phyloP scores from a whole-genome alignment of 192 early-diverging fungal genomes.

The Chytriomyces confervae region DNA sequence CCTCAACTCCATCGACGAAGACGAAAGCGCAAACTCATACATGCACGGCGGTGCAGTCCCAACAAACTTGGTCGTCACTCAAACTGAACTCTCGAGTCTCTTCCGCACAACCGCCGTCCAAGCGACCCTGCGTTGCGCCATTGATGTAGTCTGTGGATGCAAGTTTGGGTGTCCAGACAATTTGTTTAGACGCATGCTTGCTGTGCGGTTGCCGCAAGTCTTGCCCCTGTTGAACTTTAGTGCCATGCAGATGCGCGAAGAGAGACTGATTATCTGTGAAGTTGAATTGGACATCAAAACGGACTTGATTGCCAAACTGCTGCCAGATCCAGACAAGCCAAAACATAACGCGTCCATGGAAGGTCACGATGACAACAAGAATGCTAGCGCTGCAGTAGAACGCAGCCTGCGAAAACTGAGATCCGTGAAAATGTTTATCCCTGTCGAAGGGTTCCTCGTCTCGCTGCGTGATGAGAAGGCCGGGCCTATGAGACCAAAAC shows the following conservation, averaged over 20 bases:
- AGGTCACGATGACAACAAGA: not conserved
- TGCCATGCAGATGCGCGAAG: not conserved
- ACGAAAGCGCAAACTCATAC: not conserved
- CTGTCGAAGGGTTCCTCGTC: not conserved
- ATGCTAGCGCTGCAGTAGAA: not conserved
- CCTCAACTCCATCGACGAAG: not conserved
- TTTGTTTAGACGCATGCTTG: not conserved
- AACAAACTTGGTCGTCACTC: not conserved
- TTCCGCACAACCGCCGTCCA: not conserved
- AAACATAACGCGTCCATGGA: not conserved
- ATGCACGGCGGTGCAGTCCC: not conserved
- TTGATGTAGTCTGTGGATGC: slow-evolving; percentile 3
- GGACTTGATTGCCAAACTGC: not conserved
- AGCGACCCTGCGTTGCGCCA: not conserved
- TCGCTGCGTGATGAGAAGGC: slow-evolving; percentile 4
- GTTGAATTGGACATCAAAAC: slow-evolving; percentile 4
- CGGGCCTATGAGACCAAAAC: not conserved
- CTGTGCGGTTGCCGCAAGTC: not conserved
- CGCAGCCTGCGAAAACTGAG: not conserved
- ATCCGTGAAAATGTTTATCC: not conserved
- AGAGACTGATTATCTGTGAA: slow-evolving; percentile 3
- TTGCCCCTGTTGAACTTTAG: not conserved
- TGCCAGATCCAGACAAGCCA: not conserved
- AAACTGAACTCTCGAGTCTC: not conserved
- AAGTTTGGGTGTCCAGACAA: slow-evolving; percentile 17